Evolutionary conservation across 176 grass and related monocot species (phyloP).

Genomic region (Oryza coarctata): DNA sequence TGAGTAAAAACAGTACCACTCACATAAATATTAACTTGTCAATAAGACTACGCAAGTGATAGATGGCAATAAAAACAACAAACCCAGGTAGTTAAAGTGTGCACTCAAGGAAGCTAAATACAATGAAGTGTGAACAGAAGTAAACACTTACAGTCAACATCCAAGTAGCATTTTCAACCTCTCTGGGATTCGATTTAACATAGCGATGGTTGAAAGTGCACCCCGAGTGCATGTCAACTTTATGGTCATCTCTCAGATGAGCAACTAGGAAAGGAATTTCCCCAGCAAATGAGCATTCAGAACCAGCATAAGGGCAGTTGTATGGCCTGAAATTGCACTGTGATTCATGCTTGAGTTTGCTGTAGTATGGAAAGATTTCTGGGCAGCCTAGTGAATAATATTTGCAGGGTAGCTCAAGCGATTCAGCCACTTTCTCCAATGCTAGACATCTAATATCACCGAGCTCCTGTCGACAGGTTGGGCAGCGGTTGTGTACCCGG

Average conservation of each 20-base stretch:
- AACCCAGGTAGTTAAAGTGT: not conserved
- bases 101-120: not conserved
- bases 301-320: conserved; percentile 91
- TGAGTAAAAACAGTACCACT: not conserved
- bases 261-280: conserved; percentile 78
- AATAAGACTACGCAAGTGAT: not conserved
- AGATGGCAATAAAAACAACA: conserved; percentile 18
- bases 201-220: conserved; percentile 98
- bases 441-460: conserved; percentile 93
- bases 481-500: conserved; percentile 86
- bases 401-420: conserved; percentile 87
- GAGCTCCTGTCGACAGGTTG: conserved; percentile 87
- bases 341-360: conserved; percentile 84
- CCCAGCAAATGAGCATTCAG: conserved; percentile 78
- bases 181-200: conserved; percentile 84
- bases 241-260: conserved; percentile 88
- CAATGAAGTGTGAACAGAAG: not conserved
- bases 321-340: conserved; percentile 91
- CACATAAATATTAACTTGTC: not conserved
- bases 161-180: conserved; percentile 97
- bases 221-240: conserved; percentile 91
- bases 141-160: conserved; percentile 89
- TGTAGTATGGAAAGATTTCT: conserved; percentile 85
- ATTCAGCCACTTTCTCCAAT: conserved; percentile 96
- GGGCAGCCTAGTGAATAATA: conserved; percentile 70